phyloP scores from a whole-genome alignment of 179 eudicot species.

The Silene noctiflora region DNA sequence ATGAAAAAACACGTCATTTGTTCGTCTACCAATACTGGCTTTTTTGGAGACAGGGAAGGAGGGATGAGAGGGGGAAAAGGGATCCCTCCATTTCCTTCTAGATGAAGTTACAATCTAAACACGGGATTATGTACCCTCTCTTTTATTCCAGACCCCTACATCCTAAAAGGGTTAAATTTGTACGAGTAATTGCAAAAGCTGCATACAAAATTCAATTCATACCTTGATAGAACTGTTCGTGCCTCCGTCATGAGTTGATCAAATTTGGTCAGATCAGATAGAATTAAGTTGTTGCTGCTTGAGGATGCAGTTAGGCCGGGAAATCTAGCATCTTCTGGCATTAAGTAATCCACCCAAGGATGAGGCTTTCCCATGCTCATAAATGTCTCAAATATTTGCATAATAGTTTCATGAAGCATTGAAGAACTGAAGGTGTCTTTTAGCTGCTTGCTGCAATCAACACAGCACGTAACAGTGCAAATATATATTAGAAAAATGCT shows the following conservation, averaged over 20 bases:
- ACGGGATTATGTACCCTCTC: too few species aligned
- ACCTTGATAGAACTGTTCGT: conserved; percentile 70
- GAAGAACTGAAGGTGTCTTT: conserved; percentile 51
- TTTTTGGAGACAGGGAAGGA: too few species aligned
- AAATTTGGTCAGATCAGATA: conserved; percentile 46
- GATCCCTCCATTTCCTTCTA: too few species aligned
- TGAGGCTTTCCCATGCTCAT: conserved; percentile 71
- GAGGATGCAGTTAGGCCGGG: conserved; percentile 42
- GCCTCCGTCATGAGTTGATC: conserved; percentile 78
- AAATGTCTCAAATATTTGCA: conserved; percentile 64
- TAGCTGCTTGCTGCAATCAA: conserved; percentile 57
- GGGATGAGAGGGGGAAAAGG: too few species aligned
- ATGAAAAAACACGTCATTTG: too few species aligned
- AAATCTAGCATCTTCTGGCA: conserved; percentile 57
- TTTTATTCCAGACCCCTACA: too few species aligned
- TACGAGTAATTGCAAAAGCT: not conserved
- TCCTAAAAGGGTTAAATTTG: too few species aligned
- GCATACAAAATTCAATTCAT: conserved; percentile 12
- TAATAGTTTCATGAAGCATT: conserved; percentile 58
- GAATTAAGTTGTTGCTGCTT: conserved; percentile 30
- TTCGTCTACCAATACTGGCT: too few species aligned
- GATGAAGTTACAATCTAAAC: too few species aligned
- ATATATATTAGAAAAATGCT: not conserved
- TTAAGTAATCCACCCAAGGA: conserved; percentile 69
- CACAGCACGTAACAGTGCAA: not conserved